Percentiles rank a stretch among this genome's conserved stretches.
Evolutionary conservation across 1,284 basidiomycete genomes (phyloP).

Genomic region (Leccinum subrobustum): DNA sequence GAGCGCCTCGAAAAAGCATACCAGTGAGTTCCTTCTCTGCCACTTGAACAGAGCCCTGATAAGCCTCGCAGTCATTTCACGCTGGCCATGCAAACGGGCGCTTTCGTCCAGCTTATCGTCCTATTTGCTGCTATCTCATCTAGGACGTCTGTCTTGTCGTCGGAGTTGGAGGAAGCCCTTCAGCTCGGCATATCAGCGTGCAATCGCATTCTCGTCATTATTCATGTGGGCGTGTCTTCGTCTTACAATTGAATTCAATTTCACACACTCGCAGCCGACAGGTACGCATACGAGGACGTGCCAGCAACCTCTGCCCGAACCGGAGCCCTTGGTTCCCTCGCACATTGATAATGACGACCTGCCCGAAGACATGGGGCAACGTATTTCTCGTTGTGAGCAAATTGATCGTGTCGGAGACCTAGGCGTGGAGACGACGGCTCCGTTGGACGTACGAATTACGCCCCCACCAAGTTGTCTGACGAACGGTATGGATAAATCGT

Average conservation of each 20-base stretch:
- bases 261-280: conserved; percentile 21
- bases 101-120: conserved; percentile 66
- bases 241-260: neutral
- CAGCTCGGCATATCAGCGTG: conserved; percentile 31
- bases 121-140: conserved; percentile 59
- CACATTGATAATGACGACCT: conserved; percentile 1
- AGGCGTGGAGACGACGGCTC: neutral
- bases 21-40: conserved; percentile 38
- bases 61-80: conserved; percentile 49
- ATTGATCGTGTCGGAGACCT: neutral
- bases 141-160: conserved; percentile 49
- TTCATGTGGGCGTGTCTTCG: conserved; percentile 20
- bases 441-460: neutral
- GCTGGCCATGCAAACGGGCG: conserved; percentile 64
- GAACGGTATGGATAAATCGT: conserved; percentile 7
- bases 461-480: neutral
- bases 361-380: conserved; percentile 17
- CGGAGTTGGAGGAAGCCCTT: conserved; percentile 43
- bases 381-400: conserved; percentile 9
- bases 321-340: neutral
- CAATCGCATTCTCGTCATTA: conserved; percentile 27
- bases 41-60: neutral
- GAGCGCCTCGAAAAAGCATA: conserved; percentile 48
- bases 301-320: conserved; percentile 1
- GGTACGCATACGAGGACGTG: neutral